Evolutionary conservation across 345 rosid species (phyloP).

Genomic region (Salix dunnii): DNA sequence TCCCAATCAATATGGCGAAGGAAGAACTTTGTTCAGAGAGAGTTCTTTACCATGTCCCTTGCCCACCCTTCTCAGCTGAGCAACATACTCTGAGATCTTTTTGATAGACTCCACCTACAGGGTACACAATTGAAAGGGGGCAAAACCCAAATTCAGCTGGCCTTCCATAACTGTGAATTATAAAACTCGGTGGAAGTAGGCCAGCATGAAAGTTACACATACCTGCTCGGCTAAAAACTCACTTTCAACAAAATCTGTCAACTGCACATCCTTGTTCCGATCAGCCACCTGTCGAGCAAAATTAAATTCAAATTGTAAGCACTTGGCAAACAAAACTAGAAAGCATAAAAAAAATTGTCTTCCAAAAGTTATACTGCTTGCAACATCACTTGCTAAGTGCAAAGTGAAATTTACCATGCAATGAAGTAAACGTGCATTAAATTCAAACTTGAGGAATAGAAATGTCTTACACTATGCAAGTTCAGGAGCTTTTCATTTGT

Average conservation of each 20-base stretch:
- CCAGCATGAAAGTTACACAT: conserved; percentile 1
- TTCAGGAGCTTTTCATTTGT: conserved; percentile 28
- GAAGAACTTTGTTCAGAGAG: not conserved
- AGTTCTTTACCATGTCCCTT: conserved; percentile 23
- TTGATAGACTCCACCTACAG: conserved; percentile 28
- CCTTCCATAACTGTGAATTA: not conserved
- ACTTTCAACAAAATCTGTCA: conserved; percentile 26
- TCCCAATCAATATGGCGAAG: not conserved
- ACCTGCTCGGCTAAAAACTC: conserved; percentile 31
- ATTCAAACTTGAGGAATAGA: not conserved
- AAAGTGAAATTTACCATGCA: not conserved
- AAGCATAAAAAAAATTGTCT: not conserved
- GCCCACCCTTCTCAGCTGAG: conserved; percentile 32
- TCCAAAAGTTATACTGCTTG: not conserved
- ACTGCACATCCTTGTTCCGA: conserved; percentile 20
- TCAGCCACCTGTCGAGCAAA: conserved; percentile 18
- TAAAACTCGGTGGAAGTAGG: not conserved
- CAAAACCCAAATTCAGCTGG: not conserved
- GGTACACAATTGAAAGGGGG: not conserved
- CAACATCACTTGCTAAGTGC: not conserved
- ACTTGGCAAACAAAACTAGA: not conserved
- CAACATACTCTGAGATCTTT: conserved; percentile 32
- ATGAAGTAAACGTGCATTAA: not conserved
- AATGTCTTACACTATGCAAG: conserved; percentile 20
- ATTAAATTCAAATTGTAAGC: not conserved